Evolutionary conservation across 495 filamentous ascomycete genomes (phyloP), one percentile per base, ranked within the genome.

Genomic region (Hypoxylon cercidicola): DNA sequence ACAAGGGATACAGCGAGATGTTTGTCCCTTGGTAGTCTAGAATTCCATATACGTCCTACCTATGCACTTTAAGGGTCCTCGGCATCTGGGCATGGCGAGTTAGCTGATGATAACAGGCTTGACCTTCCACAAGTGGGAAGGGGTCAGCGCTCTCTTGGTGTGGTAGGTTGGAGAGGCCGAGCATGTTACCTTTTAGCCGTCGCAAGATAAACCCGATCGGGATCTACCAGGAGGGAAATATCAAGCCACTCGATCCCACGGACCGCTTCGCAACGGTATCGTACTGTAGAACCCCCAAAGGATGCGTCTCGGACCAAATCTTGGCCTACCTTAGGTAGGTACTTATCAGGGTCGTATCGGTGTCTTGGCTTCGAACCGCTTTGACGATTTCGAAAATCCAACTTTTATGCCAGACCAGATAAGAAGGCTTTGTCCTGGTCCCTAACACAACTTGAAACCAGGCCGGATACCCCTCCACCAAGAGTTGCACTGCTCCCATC

Each of bases 121-220:
- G 48, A 60, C 57, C 57, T 60, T 60, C 57, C 57, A 39, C 57
- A 60, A 60, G 30, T n/a, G 41, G 57, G 19, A 15, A 32, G 30
- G 25, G 8, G 39, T 9, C 46, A 13, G 13, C 20, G 5, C 28
- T 19, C 41, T 20, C 21, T 21, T 18, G 13, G 34, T 11, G 23
- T 25, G 23, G 5, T 25, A 37, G 45, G 35, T 15, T 30, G 18
- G 28, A 34, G 39, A 13, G n/a, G 47, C 46, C 40, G 6, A 30
- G 21, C 3, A 23, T 25, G 43, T 12, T 30, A 55, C 37, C n/a
- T 32, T 60, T 60, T 60, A 60, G 48, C 57, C 57, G 49, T 60
- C 47, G 46, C 15, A 19, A n/a, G 19, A 52, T 28, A 25, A 32
- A 39, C 37, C 47, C 37, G 52, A 52, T 43, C 30, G 28, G 13